These are phyloP conservation scores for Clitoria ternatea DNA, from an alignment of 306 rosid species.

Conservation along the genomic window DNA sequence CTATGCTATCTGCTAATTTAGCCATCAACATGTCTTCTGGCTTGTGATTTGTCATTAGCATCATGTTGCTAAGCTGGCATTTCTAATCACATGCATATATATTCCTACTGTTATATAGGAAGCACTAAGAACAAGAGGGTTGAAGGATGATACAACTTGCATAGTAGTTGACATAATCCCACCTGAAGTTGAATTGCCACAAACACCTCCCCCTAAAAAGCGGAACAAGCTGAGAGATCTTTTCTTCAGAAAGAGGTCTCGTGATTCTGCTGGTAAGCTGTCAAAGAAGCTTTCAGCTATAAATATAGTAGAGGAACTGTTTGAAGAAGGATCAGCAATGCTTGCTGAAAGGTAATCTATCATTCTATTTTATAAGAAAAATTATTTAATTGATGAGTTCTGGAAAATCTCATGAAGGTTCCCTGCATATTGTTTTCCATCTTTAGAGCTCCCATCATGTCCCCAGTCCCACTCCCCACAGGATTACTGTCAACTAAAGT, in stretches of 20 bases:
- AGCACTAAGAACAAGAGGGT: constrained; percentile 74
- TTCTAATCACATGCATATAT: constrained; percentile 8
- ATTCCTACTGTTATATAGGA: constrained; percentile 46
- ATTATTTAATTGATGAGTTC: not conserved
- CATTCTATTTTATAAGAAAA: not conserved
- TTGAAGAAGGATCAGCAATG: constrained; percentile 99
- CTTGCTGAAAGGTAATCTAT: constrained; percentile 85
- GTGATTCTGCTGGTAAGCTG: constrained; percentile 52
- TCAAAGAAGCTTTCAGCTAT: constrained; percentile 82
- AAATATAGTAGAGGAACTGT: constrained; percentile 81
- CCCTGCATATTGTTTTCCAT: constrained; percentile 3
- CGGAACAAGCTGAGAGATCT: constrained; percentile 58
- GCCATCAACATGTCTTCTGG: constrained; percentile 11
- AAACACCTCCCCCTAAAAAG: constrained; percentile 63
- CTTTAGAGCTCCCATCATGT: not conserved
- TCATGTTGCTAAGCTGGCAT: not conserved
- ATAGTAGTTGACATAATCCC: constrained; percentile 89
- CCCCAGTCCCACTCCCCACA: too few species aligned
- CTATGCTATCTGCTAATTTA: not conserved
- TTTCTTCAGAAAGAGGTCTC: constrained; percentile 60
- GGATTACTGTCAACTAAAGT: not conserved
- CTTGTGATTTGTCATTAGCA: constrained; percentile 14
- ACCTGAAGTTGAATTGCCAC: constrained; percentile 52
- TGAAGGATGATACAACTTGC: constrained; percentile 95
- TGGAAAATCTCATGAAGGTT: not conserved